Evolutionary conservation across 208 protist genomes (phyloP), one percentile per base, ranked within the genome.

Genomic region (Wallacemonas collosoma): DNA sequence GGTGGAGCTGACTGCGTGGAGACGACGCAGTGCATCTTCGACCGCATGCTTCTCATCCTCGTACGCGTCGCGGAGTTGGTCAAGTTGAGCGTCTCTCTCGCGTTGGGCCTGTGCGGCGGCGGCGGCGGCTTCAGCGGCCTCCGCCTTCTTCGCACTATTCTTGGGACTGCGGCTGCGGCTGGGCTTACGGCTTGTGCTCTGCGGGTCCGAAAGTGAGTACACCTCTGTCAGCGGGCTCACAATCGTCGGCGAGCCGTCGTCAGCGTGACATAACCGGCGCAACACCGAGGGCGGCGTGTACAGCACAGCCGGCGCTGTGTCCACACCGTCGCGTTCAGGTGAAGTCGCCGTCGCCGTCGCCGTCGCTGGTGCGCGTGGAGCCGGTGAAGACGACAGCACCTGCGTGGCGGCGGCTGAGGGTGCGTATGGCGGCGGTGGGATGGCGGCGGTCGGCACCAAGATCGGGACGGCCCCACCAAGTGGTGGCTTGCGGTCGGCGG

Each of bases 181-280:
- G 60, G 60, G 60, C 60, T 65, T 65, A 41, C 60, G 40, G 41
- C 50, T 38, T 9, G 41, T 65, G 38, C 4, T n/a, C 43, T 35
- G 40, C 3, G 60, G 60, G 17, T 65, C 60, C 5, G 60, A 65
- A 14, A 65, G 60, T 14, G 60, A 65, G 60, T 65, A 65, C 14
- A 65, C 60, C 43, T 65, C 60, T 6, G 60, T 65, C 41, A 65
- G 43, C n/a, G 60, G 60, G 36, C 60, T 65, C 41, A 65, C 41
- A 56, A 57, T 57, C 35, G 48, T 68, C 47, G 63, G 47, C 47
- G 63, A 68, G 47, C 43, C 63, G 6, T 54, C 48, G 3, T 43
- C 47, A 3, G 48, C 54, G 48, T 7, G 26, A 11, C 1, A 7
- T 0, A 11, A 55, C 15, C 47, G 11, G 35, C 48, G 63, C 48